Conservation (phyloP, 164 flowering plant species). For the grape (Vitis vinifera) region DNA sequence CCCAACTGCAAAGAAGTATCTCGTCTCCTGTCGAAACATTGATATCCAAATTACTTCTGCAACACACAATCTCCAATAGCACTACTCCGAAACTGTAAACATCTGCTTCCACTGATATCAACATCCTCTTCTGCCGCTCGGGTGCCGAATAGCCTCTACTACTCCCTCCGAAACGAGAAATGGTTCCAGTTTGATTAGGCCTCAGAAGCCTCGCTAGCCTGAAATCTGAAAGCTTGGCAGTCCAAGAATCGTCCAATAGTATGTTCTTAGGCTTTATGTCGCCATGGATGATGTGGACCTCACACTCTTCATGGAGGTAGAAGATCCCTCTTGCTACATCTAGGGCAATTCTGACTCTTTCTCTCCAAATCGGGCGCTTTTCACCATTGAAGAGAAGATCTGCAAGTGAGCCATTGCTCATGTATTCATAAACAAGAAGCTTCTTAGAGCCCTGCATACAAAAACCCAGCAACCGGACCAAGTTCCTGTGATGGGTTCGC, state of each 20-base stretch:
- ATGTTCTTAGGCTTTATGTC: slow-evolving; percentile 38
- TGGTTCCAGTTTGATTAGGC: slow-evolving; percentile 25
- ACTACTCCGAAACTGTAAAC: slow-evolving; percentile 38
- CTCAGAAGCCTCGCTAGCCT: slow-evolving; percentile 32
- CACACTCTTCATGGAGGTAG: slow-evolving; percentile 41
- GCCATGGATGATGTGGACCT: slow-evolving; percentile 33
- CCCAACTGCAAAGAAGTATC: slow-evolving; percentile 21
- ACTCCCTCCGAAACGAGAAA: slow-evolving; percentile 22
- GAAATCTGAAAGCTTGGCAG: slow-evolving; percentile 33
- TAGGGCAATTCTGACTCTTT: slow-evolving; percentile 26
- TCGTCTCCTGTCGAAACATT: slow-evolving; percentile 13
- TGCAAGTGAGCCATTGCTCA: slow-evolving; percentile 39
- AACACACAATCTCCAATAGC: slow-evolving; percentile 28
- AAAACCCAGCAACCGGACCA: slow-evolving; percentile 30
- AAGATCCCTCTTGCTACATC: slow-evolving; percentile 34
- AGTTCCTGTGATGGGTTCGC: slow-evolving; percentile 28
- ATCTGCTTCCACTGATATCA: slow-evolving; percentile 32
- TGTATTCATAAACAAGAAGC: slow-evolving; percentile 42
- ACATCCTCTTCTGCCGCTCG: slow-evolving; percentile 23
- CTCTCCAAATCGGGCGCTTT: slow-evolving; percentile 25
- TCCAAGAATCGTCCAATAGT: slow-evolving; percentile 27
- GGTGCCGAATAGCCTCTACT: slow-evolving; percentile 33
- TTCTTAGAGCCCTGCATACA: slow-evolving; percentile 21
- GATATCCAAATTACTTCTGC: slow-evolving; percentile 21
- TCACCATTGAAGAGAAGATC: slow-evolving; percentile 24